A percentile compares a stretch with the other conserved stretches of the same genome.
phyloP scores from a whole-genome alignment of 2,329 filamentous ascomycete genomes.

The Magnaporthales sp. region DNA sequence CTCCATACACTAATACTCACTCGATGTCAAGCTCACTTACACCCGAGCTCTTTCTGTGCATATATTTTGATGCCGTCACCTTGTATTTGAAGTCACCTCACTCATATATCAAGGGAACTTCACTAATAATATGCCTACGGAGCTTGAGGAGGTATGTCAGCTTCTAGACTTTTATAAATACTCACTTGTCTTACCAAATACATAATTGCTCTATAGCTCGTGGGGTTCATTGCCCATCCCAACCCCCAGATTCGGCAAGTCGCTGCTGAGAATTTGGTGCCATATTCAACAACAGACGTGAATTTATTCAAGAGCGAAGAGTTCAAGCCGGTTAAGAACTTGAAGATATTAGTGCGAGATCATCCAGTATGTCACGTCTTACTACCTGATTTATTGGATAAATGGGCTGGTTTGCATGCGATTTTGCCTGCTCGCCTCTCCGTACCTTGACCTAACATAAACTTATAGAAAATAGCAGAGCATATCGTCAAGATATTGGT shows the following conservation, averaged over 20 bases:
- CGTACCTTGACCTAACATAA: neutral
- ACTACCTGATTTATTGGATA: neutral
- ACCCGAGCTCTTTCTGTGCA: neutral
- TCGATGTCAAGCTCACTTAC: constrained; percentile 7
- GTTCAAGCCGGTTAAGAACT: constrained; percentile 70
- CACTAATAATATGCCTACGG: constrained; percentile 53
- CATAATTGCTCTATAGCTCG: constrained; percentile 50
- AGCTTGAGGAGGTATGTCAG: constrained; percentile 61
- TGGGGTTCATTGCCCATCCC: constrained; percentile 86
- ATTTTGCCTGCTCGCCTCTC: neutral
- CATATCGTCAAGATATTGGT: constrained; percentile 86
- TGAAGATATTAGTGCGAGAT: constrained; percentile 81
- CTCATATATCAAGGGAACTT: constrained; percentile 3
- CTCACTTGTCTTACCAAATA: neutral
- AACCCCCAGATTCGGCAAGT: constrained; percentile 85
- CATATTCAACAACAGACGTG: constrained; percentile 66
- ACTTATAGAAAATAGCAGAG: constrained; percentile 70
- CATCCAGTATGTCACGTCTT: constrained; percentile 55
- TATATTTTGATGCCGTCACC: neutral
- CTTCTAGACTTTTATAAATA: neutral
- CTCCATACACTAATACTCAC: constrained; percentile 1
- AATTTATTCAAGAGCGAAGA: constrained; percentile 76
- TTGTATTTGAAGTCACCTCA: neutral
- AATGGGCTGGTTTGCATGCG: neutral
- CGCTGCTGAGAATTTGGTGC: constrained; percentile 78